phyloP scores from a whole-genome alignment of 805 yeast species.

The Priceomyces haplophilus region DNA sequence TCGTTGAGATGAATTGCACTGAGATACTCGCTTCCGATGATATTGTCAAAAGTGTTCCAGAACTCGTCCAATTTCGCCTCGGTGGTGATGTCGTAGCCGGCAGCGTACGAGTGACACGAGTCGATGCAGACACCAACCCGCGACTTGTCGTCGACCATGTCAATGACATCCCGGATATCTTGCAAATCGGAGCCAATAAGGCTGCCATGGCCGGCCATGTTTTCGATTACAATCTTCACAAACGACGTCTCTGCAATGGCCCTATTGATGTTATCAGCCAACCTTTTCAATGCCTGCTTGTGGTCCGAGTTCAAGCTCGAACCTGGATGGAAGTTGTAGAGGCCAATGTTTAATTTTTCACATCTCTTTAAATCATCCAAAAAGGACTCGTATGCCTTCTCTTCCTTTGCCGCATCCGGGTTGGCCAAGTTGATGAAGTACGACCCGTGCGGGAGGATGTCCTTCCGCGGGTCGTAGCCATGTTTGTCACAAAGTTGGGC shows the following conservation, averaged over 20 bases:
- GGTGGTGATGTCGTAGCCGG: constrained; percentile 84
- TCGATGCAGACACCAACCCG: constrained; percentile 96
- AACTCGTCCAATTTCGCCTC: constrained; percentile 57
- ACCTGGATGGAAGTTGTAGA: constrained; percentile 93
- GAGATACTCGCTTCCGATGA: constrained; percentile 72
- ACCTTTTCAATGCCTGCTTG: constrained; percentile 54
- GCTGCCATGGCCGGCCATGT: constrained; percentile 97
- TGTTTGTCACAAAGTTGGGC: constrained; percentile 56
- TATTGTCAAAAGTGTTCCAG: constrained; percentile 72
- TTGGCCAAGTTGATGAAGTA: constrained; percentile 90
- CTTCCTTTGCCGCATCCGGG: constrained; percentile 77
- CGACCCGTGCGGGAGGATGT: constrained; percentile 91
- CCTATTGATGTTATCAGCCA: constrained; percentile 76
- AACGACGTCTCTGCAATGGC: constrained; percentile 71
- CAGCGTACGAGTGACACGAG: constrained; percentile 95
- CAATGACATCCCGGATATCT: constrained; percentile 74
- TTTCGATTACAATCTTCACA: constrained; percentile 88
- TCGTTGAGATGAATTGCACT: constrained; percentile 87
- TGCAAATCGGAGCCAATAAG: constrained; percentile 78
- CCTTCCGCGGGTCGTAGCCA: constrained; percentile 71
- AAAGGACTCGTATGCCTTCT: constrained; percentile 71
- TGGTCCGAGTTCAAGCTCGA: constrained; percentile 74
- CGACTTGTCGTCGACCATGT: constrained; percentile 69
- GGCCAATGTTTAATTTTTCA: constrained; percentile 78
- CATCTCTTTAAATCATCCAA: constrained; percentile 86